These are phyloP conservation scores for Seiridium unicorne DNA, from an alignment of 2,329 filamentous ascomycete species.

Conservation along the genomic window DNA sequence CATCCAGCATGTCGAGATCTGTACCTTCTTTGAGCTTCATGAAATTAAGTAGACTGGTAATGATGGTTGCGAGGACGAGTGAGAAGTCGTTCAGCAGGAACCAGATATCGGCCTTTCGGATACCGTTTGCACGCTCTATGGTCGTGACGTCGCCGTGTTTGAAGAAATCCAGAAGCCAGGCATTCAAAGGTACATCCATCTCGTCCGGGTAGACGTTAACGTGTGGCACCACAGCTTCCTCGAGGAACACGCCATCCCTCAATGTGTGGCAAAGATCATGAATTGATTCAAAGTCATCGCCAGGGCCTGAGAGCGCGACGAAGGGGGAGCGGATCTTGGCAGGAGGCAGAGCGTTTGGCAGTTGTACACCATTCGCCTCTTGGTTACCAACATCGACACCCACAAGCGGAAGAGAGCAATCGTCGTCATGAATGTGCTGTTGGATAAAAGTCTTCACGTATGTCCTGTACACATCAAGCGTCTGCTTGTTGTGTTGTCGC, in stretches of 20 bases:
- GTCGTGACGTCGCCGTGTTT: constrained; percentile 65
- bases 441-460: constrained; percentile 70
- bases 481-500: constrained; percentile 61
- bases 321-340: constrained; percentile 64
- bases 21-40: constrained; percentile 47
- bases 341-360: constrained; percentile 21
- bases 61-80: constrained; percentile 66
- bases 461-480: constrained; percentile 61
- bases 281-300: constrained; percentile 63
- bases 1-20: constrained; percentile 29
- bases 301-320: constrained; percentile 67
- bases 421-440: constrained; percentile 55
- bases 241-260: constrained; percentile 70
- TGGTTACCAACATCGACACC: constrained; percentile 39
- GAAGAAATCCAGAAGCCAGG: constrained; percentile 75
- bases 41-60: constrained; percentile 60
- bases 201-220: constrained; percentile 61
- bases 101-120: constrained; percentile 69
- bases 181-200: constrained; percentile 53
- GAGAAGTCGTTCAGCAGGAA: constrained; percentile 63
- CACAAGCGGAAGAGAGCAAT: constrained; percentile 59
- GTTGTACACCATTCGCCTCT: not conserved
- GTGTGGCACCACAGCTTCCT: constrained; percentile 70
- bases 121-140: constrained; percentile 62
- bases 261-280: constrained; percentile 65